These are phyloP conservation scores for Hygrophorus pudorinus DNA, from an alignment of 768 basidiomycete genomes.

Conservation along the genomic window DNA sequence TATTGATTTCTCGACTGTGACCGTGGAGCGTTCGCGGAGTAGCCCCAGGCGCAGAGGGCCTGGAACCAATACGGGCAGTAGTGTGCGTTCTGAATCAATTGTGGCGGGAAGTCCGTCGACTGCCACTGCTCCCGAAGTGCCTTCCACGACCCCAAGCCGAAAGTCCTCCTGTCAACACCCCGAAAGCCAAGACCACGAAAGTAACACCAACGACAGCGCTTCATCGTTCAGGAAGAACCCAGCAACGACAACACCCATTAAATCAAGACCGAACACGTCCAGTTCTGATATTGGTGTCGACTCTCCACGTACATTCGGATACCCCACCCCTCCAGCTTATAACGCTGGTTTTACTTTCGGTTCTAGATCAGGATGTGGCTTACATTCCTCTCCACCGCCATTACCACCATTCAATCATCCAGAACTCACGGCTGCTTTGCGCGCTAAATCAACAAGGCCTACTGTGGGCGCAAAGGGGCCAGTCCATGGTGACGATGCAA, in stretches of 20 bases:
- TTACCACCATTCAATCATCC: conserved; percentile 46
- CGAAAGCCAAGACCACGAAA: background rate
- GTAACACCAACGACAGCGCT: background rate
- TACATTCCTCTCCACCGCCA: conserved; percentile 34
- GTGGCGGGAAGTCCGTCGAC: background rate
- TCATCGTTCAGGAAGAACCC: conserved; percentile 4
- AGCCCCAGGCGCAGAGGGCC: too few species aligned
- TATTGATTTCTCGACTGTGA: background rate
- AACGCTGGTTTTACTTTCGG: background rate
- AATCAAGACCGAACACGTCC: background rate
- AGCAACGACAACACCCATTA: background rate
- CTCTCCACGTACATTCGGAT: conserved; percentile 9
- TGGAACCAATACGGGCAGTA: too few species aligned
- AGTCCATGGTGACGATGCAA: background rate
- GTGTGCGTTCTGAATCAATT: too few species aligned
- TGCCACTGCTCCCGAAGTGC: background rate
- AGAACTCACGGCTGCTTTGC: conserved; percentile 13
- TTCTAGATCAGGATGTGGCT: conserved; percentile 20
- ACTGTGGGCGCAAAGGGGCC: background rate
- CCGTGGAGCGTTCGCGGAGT: background rate
- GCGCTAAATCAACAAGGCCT: background rate
- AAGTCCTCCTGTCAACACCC: background rate
- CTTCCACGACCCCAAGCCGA: background rate
- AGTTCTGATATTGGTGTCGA: conserved; percentile 1
- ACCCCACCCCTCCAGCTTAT: conserved; percentile 2